phyloP scores from a whole-genome alignment of 768 basidiomycete species.

The Kockovaella imperatae region DNA sequence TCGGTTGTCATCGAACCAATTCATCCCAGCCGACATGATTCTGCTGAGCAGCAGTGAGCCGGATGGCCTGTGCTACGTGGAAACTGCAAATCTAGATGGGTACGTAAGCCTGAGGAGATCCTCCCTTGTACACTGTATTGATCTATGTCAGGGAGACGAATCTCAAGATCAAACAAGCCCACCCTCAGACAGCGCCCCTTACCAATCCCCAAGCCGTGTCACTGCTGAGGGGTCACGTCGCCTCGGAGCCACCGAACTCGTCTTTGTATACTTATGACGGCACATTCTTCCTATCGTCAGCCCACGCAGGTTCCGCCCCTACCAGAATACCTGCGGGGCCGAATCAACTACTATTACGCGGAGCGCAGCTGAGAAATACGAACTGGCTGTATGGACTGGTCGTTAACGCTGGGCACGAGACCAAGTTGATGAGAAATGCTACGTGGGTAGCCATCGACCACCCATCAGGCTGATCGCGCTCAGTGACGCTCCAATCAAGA shows the following conservation, averaged over 20 bases:
- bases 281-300: constrained; percentile 51
- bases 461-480: constrained; percentile 9
- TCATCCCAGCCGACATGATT: constrained; percentile 90
- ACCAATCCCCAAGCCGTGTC: constrained; percentile 69
- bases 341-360: constrained; percentile 85
- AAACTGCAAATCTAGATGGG: constrained; percentile 97
- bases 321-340: constrained; percentile 83
- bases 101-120: constrained; percentile 42
- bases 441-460: constrained; percentile 57
- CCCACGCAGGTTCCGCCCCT: constrained; percentile 53
- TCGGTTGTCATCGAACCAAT: constrained; percentile 81
- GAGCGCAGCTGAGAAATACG: constrained; percentile 92
- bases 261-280: constrained; percentile 90
- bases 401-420: constrained; percentile 95
- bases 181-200: constrained; percentile 66
- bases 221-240: constrained; percentile 68
- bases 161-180: constrained; percentile 96
- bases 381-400: constrained; percentile 91
- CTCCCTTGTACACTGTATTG: too few species aligned
- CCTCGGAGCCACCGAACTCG: constrained; percentile 95
- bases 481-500: constrained; percentile 91
- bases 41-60: constrained; percentile 86
- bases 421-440: constrained; percentile 95
- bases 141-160: constrained; percentile 79
- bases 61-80: constrained; percentile 94